Evolutionary conservation across 2,329 filamentous ascomycete genomes (phyloP).

Genomic region (Diaporthe caulivora): DNA sequence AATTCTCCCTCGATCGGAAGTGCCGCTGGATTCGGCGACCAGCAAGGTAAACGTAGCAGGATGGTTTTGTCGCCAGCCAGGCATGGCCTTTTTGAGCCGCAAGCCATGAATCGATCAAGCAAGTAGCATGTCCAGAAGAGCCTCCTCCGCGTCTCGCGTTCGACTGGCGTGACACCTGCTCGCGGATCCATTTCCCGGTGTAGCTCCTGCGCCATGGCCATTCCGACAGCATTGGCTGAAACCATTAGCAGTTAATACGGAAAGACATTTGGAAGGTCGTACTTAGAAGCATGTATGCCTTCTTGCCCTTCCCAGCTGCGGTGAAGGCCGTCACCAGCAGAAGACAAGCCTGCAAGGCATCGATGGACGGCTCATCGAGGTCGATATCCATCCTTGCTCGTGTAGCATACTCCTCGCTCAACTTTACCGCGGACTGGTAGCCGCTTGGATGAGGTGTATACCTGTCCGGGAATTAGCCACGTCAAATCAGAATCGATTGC

Average conservation of each 20-base stretch:
- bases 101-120: conserved; percentile 85
- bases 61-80: conserved; percentile 83
- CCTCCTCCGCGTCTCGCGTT: conserved; percentile 82
- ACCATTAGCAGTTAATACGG: conserved; percentile 49
- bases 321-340: conserved; percentile 82
- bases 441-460: conserved; percentile 77
- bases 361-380: conserved; percentile 83
- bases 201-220: conserved; percentile 85
- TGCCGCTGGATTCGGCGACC: conserved; percentile 72
- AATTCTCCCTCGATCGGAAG: conserved; percentile 81
- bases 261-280: conserved; percentile 44
- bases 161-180: conserved; percentile 71
- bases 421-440: conserved; percentile 74
- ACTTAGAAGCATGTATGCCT: conserved; percentile 89
- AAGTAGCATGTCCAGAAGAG: conserved; percentile 92
- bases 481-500: conserved; percentile 25
- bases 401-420: conserved; percentile 80
- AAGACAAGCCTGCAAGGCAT: conserved; percentile 80
- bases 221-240: conserved; percentile 80
- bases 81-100: conserved; percentile 85
- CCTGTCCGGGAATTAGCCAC: conserved; percentile 57
- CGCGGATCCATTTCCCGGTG: conserved; percentile 80
- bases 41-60: conserved; percentile 80
- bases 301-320: conserved; percentile 83
- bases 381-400: conserved; percentile 79